Evolutionary conservation across 768 basidiomycete genomes (phyloP).

Genomic region (Mrakia hoshinonis): DNA sequence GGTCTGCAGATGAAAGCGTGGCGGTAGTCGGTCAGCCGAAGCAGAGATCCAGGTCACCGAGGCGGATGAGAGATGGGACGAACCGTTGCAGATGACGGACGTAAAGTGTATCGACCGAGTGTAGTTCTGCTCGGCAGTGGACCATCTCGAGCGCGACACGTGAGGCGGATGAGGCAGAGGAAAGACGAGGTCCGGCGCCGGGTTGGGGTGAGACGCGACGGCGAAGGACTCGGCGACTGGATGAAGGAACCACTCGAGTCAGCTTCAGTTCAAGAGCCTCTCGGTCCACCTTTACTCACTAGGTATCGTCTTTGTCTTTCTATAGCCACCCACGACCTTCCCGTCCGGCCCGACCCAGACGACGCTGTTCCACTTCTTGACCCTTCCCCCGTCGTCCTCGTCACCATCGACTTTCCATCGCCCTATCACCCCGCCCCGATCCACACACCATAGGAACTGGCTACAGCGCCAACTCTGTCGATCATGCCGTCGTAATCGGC

Average conservation of each 20-base stretch:
- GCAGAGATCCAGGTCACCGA: background rate
- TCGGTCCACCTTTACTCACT: background rate
- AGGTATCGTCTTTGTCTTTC: background rate
- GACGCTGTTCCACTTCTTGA: background rate
- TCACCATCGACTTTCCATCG: background rate
- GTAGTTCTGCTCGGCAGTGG: background rate
- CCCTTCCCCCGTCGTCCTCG: background rate
- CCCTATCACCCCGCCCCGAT: conserved; percentile 3
- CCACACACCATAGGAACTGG: background rate
- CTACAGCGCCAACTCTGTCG: background rate
- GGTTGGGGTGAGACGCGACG: background rate
- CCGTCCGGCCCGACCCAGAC: conserved; percentile 13
- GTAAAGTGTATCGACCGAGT: background rate
- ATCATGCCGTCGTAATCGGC: background rate
- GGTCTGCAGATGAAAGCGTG: too few relatives aligned
- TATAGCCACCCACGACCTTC: conserved; percentile 2
- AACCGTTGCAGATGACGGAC: conserved; percentile 21
- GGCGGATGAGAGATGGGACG: background rate
- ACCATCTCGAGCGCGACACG: conserved; percentile 1
- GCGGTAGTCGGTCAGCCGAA: background rate
- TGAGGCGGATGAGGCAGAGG: background rate
- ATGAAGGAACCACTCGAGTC: background rate
- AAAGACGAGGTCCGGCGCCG: background rate
- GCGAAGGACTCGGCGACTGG: conserved; percentile 23
- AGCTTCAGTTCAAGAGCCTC: background rate